Evolutionary conservation across 140 eudicot species (phyloP).

Genomic region (Stevia rebaudiana): DNA sequence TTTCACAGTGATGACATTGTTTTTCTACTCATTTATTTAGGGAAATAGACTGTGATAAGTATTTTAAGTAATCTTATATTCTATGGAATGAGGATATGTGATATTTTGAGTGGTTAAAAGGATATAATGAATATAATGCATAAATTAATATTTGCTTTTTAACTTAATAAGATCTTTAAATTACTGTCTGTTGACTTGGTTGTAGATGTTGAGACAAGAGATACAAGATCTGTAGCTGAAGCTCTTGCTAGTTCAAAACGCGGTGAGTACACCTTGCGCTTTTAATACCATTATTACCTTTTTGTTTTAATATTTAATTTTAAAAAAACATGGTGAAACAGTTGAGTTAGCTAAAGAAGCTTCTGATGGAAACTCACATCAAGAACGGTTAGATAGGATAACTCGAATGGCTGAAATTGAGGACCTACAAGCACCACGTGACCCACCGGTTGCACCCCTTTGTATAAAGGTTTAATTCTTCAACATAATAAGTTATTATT

Average conservation of each 20-base stretch:
- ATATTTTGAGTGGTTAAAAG: background rate
- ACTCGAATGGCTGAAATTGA: slow-evolving; percentile 80
- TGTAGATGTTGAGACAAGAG: slow-evolving; percentile 68
- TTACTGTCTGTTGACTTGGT: slow-evolving; percentile 7
- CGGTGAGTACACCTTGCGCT: slow-evolving; percentile 33
- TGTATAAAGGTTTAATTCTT: slow-evolving; percentile 63
- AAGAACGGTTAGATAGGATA: slow-evolving; percentile 54
- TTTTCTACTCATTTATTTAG: background rate
- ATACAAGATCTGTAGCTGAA: slow-evolving; percentile 82
- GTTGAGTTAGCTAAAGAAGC: slow-evolving; percentile 79
- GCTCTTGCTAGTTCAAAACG: slow-evolving; percentile 78
- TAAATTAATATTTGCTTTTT: background rate
- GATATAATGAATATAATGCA: background rate
- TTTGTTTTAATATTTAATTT: background rate
- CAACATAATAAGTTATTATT: background rate
- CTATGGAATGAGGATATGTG: background rate
- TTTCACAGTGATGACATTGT: background rate
- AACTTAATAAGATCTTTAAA: background rate
- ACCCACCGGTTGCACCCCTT: slow-evolving; percentile 86
- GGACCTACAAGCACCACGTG: slow-evolving; percentile 96
- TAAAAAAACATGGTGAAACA: slow-evolving; percentile 29
- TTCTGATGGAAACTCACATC: slow-evolving; percentile 38
- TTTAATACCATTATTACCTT: background rate
- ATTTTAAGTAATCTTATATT: background rate
- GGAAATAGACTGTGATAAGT: background rate